These are phyloP conservation scores for Colletotrichum filicis DNA, from an alignment of 2,329 filamentous ascomycete genomes.

Conservation along the genomic window DNA sequence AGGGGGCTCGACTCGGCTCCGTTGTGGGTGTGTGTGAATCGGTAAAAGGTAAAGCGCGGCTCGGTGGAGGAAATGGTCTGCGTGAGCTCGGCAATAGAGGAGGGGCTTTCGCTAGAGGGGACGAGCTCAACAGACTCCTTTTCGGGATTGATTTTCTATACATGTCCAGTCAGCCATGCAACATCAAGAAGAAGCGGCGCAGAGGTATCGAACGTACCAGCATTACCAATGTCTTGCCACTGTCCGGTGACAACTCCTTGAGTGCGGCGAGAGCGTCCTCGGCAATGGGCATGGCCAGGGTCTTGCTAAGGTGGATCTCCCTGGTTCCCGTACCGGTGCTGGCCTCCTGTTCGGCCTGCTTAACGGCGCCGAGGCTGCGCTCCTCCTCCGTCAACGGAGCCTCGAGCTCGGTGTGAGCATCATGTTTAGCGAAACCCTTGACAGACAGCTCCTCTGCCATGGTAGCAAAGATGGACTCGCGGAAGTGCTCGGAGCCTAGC, in stretches of 20 bases:
- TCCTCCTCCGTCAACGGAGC: constrained; percentile 86
- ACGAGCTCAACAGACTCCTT: constrained; percentile 78
- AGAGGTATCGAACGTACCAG: constrained; percentile 57
- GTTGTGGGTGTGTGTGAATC: constrained; percentile 68
- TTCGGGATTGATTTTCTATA: constrained; percentile 76
- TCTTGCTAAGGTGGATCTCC: constrained; percentile 69
- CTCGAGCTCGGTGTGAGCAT: constrained; percentile 70
- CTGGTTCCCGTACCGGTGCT: constrained; percentile 72
- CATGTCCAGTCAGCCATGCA: background rate
- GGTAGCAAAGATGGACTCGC: constrained; percentile 80
- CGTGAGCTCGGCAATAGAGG: constrained; percentile 68
- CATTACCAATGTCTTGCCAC: constrained; percentile 68
- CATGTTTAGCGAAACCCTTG: constrained; percentile 77
- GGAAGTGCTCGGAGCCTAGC: constrained; percentile 81
- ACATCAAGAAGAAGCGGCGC: background rate
- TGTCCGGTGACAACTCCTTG: constrained; percentile 64
- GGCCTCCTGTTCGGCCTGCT: constrained; percentile 79
- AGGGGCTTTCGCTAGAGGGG: constrained; percentile 59
- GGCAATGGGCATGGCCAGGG: constrained; percentile 67
- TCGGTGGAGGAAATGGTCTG: constrained; percentile 72
- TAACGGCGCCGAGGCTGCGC: constrained; percentile 75
- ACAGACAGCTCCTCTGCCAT: constrained; percentile 74
- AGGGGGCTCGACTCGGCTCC: constrained; percentile 67
- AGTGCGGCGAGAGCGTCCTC: constrained; percentile 74
- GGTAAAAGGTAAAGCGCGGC: constrained; percentile 83